Percentiles rank a stretch among this genome's conserved stretches.
phyloP scores from a whole-genome alignment of 805 yeast species.

The Peterozyma xylosa region DNA sequence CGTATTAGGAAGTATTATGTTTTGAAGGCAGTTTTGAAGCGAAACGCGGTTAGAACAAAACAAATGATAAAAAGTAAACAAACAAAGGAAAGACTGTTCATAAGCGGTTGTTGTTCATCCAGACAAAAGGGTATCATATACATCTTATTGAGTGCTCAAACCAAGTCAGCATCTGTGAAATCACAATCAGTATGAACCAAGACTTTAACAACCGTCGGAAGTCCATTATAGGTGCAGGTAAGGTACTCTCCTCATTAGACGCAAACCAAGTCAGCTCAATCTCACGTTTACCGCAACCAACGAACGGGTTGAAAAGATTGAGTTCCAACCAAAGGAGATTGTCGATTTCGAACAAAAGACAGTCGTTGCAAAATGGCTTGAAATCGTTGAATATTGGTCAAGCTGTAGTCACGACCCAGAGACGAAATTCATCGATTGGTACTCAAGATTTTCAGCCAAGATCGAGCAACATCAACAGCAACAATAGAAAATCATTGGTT shows the following conservation, averaged over 20 bases:
- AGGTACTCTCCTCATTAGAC: conserved; percentile 4
- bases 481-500: conserved; percentile 1
- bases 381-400: conserved; percentile 6
- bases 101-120: too few relatives aligned
- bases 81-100: background rate
- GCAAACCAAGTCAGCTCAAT: conserved; percentile 2
- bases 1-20: too few relatives aligned
- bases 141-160: background rate
- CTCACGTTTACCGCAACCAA: conserved; percentile 4
- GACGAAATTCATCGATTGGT: conserved; percentile 1
- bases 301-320: background rate
- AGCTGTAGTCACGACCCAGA: conserved; percentile 2
- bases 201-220: background rate
- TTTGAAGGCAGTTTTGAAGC: too few relatives aligned
- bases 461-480: background rate
- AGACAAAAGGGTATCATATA: too few relatives aligned
- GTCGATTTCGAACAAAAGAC: conserved; percentile 5
- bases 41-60: background rate
- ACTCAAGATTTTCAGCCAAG: background rate
- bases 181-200: conserved; percentile 1
- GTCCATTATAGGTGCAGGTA: background rate
- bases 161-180: background rate
- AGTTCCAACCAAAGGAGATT: conserved; percentile 1
- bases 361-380: conserved; percentile 1
- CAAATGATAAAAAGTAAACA: conserved; percentile 1